Conservation (phyloP, 371 early-diverging fungal species). For the Encephalitozoon cuniculi region DNA sequence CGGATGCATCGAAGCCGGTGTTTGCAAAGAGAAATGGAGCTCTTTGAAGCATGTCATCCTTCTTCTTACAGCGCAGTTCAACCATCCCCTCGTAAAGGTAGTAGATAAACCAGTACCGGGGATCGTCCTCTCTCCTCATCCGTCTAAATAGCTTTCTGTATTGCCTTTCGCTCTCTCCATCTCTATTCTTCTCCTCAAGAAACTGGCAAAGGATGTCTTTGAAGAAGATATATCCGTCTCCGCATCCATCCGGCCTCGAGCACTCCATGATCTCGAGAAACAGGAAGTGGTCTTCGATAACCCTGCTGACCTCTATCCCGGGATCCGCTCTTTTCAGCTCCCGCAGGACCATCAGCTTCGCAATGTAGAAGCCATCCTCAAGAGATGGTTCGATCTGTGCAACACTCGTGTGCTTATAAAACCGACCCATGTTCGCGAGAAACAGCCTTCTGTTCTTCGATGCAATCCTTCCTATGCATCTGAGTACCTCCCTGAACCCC, state of each 20-base stretch:
- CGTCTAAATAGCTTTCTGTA: neutral
- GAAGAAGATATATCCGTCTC: neutral
- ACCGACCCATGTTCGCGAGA: neutral
- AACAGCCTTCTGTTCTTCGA: neutral
- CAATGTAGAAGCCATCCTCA: neutral
- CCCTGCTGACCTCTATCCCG: neutral
- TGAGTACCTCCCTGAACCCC: neutral
- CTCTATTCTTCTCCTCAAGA: neutral
- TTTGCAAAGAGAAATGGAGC: neutral
- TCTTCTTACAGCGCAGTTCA: neutral
- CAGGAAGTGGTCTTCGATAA: neutral
- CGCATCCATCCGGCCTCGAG: neutral
- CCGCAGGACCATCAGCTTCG: neutral
- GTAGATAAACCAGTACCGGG: neutral
- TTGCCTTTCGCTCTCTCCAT: neutral
- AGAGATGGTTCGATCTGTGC: neutral
- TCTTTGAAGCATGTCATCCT: neutral
- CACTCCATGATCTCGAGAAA: conserved; percentile 5
- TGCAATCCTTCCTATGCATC: neutral
- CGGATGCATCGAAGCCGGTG: neutral
- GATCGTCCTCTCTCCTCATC: neutral
- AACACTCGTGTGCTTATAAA: neutral
- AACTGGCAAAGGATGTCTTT: neutral
- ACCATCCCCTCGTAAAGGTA: neutral
- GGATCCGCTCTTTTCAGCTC: neutral